Conservation (phyloP, 139 green algal genomes). For the Haematococcus sp. region DNA sequence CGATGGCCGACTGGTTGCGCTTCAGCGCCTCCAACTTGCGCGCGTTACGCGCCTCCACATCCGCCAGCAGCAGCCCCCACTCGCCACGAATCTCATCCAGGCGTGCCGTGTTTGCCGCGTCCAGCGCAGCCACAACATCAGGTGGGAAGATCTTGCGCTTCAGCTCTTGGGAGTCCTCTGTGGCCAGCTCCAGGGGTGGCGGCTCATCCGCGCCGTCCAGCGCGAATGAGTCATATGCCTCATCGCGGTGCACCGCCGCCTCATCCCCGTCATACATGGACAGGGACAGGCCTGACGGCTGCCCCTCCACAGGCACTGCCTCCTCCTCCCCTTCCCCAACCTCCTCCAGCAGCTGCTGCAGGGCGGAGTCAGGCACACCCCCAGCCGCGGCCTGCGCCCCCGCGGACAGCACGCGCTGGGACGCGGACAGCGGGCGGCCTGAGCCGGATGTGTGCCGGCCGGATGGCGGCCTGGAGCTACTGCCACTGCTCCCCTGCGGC, state of each 20-base stretch:
- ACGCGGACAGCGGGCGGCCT: neutral
- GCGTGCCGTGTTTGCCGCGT: conserved; percentile 16
- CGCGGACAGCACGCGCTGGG: neutral
- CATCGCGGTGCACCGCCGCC: neutral
- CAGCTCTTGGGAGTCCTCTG: conserved; percentile 21
- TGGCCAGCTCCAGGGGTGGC: conserved; percentile 13
- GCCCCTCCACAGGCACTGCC: neutral
- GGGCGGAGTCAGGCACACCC: neutral
- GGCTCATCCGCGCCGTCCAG: conserved; percentile 24
- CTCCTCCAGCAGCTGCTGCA: conserved; percentile 23
- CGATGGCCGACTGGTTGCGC: conserved; percentile 2
- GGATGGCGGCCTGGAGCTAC: neutral
- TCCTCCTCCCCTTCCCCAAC: conserved; percentile 8
- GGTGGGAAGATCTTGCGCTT: conserved; percentile 27
- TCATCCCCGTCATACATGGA: neutral
- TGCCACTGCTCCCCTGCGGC: neutral
- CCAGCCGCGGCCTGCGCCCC: too few species aligned
- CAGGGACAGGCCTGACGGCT: conserved; percentile 1
- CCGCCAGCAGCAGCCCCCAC: conserved; percentile 32
- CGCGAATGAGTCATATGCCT: conserved; percentile 11
- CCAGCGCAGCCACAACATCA: conserved; percentile 29
- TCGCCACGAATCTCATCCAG: conserved; percentile 24
- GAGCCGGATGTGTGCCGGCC: neutral
- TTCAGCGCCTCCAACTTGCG: conserved; percentile 12
- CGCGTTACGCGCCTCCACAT: conserved; percentile 9